Evolutionary conservation across 805 yeast genomes (phyloP), one percentile per base, ranked within the genome.

Genomic region (Metschnikowia orientalis): DNA sequence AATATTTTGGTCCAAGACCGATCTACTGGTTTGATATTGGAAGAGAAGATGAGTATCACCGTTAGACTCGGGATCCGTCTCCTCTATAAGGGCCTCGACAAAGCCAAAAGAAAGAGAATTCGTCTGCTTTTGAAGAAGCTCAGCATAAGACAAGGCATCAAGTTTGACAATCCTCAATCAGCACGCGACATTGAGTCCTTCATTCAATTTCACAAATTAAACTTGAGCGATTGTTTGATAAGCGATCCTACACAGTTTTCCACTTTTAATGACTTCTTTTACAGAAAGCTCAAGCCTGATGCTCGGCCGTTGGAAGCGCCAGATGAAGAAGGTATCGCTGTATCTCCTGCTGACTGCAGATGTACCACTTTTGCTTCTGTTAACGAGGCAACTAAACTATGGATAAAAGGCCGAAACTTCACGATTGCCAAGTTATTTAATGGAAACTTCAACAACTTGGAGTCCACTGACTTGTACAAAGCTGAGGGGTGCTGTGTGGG

Each of bases 1-100:
- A 90, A 90, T 51, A 90, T 92, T 18, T 64, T 92, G 30, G 97
- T 90, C 2, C 97, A 92, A 56, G 97, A 92, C 54, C 69, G 98
- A 40, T 67, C 73, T 11, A 81, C 96, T 0, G 98, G 98, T 0
- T 72, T 85, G 28, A 77, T 90, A n/a, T 58, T 83, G 51, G 97
- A 90, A 54, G 98, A 90, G 50, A 87, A 87, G 49, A 90, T 92
- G 84, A 80, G 89, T 37, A 76, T 84, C 1, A 85, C 85, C 48
- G 92, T 92, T 8, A 68, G 96, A 30, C 53, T 92, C 22, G 98
- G 97, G 0, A 90, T 90, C 33, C 59, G 96, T 26, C 59, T 90
- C 26, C 62, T 90, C 2, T 90, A 90, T 57, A 77, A 80, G 47
- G 90, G 95, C 2, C 72, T 81, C 40, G 73, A 72, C 37, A 66